Evolutionary conservation across 345 rosid genomes (phyloP), one percentile per base, ranked within the genome.

Genomic region (Erucastrum elatum): DNA sequence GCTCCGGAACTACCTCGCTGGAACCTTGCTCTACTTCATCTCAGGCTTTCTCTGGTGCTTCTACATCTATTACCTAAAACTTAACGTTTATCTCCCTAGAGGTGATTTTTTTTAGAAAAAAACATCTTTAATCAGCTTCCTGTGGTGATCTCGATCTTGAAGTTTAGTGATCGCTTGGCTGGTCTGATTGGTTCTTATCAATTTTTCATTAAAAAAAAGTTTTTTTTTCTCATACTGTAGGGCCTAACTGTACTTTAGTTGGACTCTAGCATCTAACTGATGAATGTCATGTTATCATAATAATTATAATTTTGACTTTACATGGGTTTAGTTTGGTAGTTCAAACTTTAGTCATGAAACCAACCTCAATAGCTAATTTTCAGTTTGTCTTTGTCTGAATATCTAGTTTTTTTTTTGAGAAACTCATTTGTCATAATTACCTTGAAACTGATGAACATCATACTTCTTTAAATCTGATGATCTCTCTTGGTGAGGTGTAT

Each of bases 41-140:
- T 90, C 99, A 35, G 97, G 96, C 9, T 68, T 88, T 76, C 86
- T 95, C 35, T 95, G 99, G 99, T 93, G 94, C 83, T 86, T 91
- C 81, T 91, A 89, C 84, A 88, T 95, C 74, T 95, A 95, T 75
- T 85, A 89, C 87, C 82, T 85, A 81, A 91, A 91, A 71, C 88
- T 87, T 85, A 87, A 93, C 33, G 91, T 93, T 76, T 91, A 85
- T 80, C 73, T 95, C 17, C 91, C 96, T 27, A 87, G 89, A 88
- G 98, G 99, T 26, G 51, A 9, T 30, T 60, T 27, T 60, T 27
- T 60, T 8, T 59, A 4, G 4, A 21, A 21, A 21, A 37, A 34
- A 37, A 7, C 46, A 11, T 44, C n/a, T 44, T 44, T 13, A 44
- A 44, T 44, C 12, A 44, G 53, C 12, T 62, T 13, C 15, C 37